Evolutionary conservation across 1,284 basidiomycete genomes (phyloP), one percentile per base, ranked within the genome.

Genomic region (Heterobasidion irregulare): DNA sequence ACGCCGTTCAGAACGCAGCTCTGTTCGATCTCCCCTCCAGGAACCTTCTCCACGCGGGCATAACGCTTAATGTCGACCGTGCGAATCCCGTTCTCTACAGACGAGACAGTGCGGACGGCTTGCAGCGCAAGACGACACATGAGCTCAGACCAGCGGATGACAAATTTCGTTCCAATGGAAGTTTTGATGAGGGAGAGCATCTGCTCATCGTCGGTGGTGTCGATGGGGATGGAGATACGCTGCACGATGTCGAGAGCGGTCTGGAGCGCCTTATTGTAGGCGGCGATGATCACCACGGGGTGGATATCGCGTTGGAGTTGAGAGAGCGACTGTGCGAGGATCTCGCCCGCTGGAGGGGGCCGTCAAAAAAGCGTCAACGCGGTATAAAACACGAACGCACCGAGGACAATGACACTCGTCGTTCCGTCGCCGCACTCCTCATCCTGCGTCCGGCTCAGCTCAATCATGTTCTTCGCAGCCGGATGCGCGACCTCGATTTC

Each of bases 381-480:
- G 26, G 47, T 13, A 36, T 36, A 36, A 50, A 50, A 26, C 8
- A 7, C 10, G 19, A 12, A 68, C 83, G 64, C 64, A 94, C 92
- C 93, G 38, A 98, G 82, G 63, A 98, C 97, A 72, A 99, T 98
- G 53, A 98, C 95, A 67, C 89, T 93, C 16, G 95, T 99, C 33
- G 96, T 98, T 56, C 95, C 96, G 71, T 98, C 96, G 54, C 95
- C 96, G 61, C 97, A 96, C 68, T 99, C 96, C 74, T 99, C 96
- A 63, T 99, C 97, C 72, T 98, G 96, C 3, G 97, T 98, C 67
- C 95, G 77, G 66, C 92, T 91, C 18, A 99, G 83, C 72, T 99
- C 96, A 64, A 99, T 98, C 96, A 99, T 99, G 64, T 95, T 96
- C 76, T 98, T 99, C 36, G 96, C 96, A 32, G 96, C 96, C 0